Percentiles rank a stretch among this genome's conserved stretches.
Conservation (phyloP, 192 early-diverging fungal genomes). For the Anaeromyces robustus region DNA sequence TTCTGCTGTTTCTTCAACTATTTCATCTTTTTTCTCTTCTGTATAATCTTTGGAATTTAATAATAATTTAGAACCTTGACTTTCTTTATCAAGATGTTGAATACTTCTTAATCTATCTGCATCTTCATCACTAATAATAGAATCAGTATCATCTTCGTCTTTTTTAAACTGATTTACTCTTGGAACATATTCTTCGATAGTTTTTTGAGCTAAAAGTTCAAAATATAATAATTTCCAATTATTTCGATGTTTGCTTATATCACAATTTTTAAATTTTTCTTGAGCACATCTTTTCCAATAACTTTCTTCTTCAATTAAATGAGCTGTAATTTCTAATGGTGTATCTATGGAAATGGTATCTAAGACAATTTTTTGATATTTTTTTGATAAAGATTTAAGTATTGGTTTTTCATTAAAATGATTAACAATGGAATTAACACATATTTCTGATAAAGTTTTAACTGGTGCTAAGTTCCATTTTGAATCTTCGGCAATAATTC, state of each 20-base stretch:
- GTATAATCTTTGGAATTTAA: background rate
- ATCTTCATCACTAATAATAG: background rate
- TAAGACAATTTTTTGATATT: background rate
- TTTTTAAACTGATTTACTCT: background rate
- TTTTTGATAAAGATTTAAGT: background rate
- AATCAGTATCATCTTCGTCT: background rate
- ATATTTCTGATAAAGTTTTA: conserved; percentile 27
- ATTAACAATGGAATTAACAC: conserved; percentile 24
- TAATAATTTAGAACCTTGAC: background rate
- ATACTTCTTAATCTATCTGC: background rate
- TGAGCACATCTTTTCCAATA: background rate
- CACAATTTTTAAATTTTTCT: background rate
- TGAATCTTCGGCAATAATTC: conserved; percentile 34
- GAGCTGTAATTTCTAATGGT: background rate
- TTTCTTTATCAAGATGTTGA: background rate
- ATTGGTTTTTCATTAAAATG: conserved; percentile 22
- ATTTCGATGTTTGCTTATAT: background rate
- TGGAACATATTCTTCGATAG: background rate
- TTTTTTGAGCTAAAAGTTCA: background rate
- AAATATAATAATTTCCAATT: background rate
- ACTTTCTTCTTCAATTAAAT: background rate
- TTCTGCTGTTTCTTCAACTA: background rate
- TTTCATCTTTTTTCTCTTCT: background rate
- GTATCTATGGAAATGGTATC: background rate
- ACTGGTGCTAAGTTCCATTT: conserved; percentile 41